A percentile compares a stretch with the other conserved stretches of the same genome.
Evolutionary conservation across 2,329 filamentous ascomycete species (phyloP).

Genomic region (Pseudocercospora vitis): DNA sequence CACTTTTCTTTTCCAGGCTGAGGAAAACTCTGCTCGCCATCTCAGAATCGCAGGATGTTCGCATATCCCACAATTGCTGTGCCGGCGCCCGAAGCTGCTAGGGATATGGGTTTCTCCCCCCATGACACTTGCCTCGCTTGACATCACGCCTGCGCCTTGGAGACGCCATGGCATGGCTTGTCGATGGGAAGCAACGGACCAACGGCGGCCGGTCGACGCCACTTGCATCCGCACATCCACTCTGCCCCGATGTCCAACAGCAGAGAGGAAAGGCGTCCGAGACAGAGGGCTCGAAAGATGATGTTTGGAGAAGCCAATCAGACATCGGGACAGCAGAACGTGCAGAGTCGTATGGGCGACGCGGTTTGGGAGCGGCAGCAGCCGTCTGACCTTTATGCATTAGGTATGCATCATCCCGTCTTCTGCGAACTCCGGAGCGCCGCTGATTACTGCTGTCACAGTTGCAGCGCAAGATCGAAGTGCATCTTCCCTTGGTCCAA

Average conservation of each 20-base stretch:
- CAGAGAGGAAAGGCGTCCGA: conserved; percentile 3
- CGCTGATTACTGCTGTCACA: neutral
- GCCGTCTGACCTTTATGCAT: conserved; percentile 2
- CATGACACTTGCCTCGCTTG: neutral
- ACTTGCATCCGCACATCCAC: neutral
- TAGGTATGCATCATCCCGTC: no score
- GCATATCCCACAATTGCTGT: neutral
- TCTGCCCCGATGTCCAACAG: neutral
- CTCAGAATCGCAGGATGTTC: neutral
- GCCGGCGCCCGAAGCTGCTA: neutral
- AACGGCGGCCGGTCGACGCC: no score
- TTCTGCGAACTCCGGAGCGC: conserved; percentile 4
- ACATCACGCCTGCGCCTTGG: neutral
- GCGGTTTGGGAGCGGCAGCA: no score
- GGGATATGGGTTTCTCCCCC: neutral
- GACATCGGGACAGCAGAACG: neutral
- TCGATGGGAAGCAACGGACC: neutral
- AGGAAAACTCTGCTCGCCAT: conserved; percentile 1
- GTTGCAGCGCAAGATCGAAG: neutral
- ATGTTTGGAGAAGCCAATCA: neutral
- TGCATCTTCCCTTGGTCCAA: conserved; percentile 5
- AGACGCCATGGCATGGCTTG: conserved; percentile 1
- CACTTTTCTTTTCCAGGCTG: neutral
- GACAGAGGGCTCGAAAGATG: conserved; percentile 3
- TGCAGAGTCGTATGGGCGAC: neutral